Percentiles rank a stretch among this genome's conserved stretches.
These are phyloP conservation scores for Cyphellophora europaea DNA, from an alignment of 2,329 filamentous ascomycete species.

Conservation along the genomic window DNA sequence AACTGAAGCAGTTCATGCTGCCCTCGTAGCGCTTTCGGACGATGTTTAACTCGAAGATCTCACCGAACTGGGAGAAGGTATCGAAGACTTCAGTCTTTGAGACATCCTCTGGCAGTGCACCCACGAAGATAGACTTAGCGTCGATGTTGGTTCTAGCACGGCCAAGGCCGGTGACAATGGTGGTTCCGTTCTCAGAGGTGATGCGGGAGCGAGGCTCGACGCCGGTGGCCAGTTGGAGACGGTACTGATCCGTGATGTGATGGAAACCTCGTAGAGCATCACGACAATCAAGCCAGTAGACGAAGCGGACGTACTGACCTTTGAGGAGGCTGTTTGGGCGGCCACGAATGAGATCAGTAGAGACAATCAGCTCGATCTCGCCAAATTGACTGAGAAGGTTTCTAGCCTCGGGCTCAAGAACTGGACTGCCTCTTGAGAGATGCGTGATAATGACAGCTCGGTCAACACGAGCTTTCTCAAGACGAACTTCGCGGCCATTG, in stretches of 20 bases:
- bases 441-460: slow-evolving; percentile 18
- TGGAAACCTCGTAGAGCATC: slow-evolving; percentile 12
- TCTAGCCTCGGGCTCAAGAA: slow-evolving; percentile 14
- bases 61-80: slow-evolving; percentile 13
- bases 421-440: slow-evolving; percentile 9
- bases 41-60: slow-evolving; percentile 13
- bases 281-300: slow-evolving; percentile 17
- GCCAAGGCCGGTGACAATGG: slow-evolving; percentile 7
- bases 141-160: slow-evolving; percentile 11
- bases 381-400: slow-evolving; percentile 13
- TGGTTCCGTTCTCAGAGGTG: background rate
- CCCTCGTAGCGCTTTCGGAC: slow-evolving; percentile 13
- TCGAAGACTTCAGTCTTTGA: slow-evolving; percentile 9
- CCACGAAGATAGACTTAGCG: slow-evolving; percentile 17
- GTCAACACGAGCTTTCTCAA: slow-evolving; percentile 16
- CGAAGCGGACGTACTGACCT: slow-evolving; percentile 16
- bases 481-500: slow-evolving; percentile 16
- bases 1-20: slow-evolving; percentile 14
- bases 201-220: slow-evolving; percentile 10
- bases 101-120: slow-evolving; percentile 15
- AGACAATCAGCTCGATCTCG: slow-evolving; percentile 9
- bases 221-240: slow-evolving; percentile 9
- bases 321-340: slow-evolving; percentile 3
- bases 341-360: slow-evolving; percentile 7
- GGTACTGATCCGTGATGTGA: slow-evolving; percentile 7